phyloP scores from a whole-genome alignment of 495 filamentous ascomycete genomes.

The Lasiosphaeris hirsuta region DNA sequence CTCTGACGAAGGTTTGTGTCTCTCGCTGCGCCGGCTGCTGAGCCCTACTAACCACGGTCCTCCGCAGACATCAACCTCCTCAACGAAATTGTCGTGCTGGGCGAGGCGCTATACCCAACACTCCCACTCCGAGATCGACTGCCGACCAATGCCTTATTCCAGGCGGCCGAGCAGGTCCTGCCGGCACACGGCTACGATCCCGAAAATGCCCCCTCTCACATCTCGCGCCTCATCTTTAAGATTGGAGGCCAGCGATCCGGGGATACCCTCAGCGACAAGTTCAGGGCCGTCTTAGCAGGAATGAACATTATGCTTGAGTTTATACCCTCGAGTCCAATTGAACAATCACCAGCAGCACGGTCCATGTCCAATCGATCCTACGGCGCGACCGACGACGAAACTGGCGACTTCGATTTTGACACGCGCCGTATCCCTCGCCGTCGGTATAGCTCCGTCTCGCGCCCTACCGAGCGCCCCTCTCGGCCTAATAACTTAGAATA shows the following conservation, averaged over 20 bases:
- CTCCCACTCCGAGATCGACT: slow-evolving; percentile 58
- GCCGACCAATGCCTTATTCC: slow-evolving; percentile 76
- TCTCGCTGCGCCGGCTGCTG: background rate
- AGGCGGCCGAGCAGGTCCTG: slow-evolving; percentile 72
- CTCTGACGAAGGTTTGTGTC: slow-evolving; percentile 61
- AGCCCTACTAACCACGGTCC: slow-evolving; percentile 15
- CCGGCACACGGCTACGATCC: slow-evolving; percentile 62
- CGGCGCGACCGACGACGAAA: slow-evolving; percentile 14
- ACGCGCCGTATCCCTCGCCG: slow-evolving; percentile 1
- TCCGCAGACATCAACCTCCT: slow-evolving; percentile 71
- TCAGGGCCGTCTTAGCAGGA: slow-evolving; percentile 30
- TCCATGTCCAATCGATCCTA: slow-evolving; percentile 8
- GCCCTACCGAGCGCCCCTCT: background rate
- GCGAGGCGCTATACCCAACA: slow-evolving; percentile 54
- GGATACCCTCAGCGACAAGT: slow-evolving; percentile 34
- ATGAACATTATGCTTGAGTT: slow-evolving; percentile 32
- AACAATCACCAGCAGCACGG: slow-evolving; percentile 13
- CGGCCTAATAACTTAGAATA: background rate
- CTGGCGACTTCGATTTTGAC: slow-evolving; percentile 4
- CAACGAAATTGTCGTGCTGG: slow-evolving; percentile 69
- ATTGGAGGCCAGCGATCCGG: slow-evolving; percentile 59
- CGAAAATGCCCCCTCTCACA: slow-evolving; percentile 64
- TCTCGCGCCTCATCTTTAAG: slow-evolving; percentile 75
- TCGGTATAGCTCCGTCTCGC: slow-evolving; percentile 16
- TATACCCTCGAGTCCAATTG: slow-evolving; percentile 21